Base-by-base conservation (phyloP, 2,329 filamentous ascomycete species). In the Colletotrichum destructivum region DNA sequence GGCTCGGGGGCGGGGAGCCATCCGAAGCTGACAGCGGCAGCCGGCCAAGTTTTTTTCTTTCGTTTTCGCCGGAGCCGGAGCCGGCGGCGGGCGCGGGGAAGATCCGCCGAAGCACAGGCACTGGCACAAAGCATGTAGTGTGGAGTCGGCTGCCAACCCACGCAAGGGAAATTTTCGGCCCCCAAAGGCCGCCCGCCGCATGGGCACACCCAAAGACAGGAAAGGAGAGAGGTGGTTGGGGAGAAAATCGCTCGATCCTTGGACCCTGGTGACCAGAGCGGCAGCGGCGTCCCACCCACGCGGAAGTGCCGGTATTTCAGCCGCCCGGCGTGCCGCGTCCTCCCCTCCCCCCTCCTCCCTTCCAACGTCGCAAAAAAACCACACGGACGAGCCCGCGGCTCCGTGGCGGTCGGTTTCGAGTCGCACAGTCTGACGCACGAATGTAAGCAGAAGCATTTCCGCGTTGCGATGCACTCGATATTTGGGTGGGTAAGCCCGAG, bases 331-430 rank as follows among this genome's bases (percentile, higher is more conserved):
- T 54, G 54, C 31, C 52, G 42, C 54, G 42, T 13, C 44, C 9
- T 52, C 47, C 38, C 57, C 63, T 59, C 57, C 46, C 26, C 26
- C 26, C n/a, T 26, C 26, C 3, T 26, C 26, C 26, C 26, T 26
- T 26, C 26, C 26, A 26, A 26, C 26, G 26, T 26, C 4, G 26
- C 26, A 26, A 4, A 26, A 59, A 4, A 54, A 12, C 31, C 13
- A 26, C 23, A 23, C 55, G 55, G 46, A 66, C 40, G 38, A 69
- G 23, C 46, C 61, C 38, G 46, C 55, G 18, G 51, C 15, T 7
- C 16, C 9, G 7, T 54, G 9, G 16, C 16, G 16, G 51, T 9
- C 57, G 57, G 44, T 18, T 49, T 61, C 56, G 47, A 52, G 23
- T 16, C 51, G n/a, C 13, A 31, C 62, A 6, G 59, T 12, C 11